phyloP scores from a whole-genome alignment of 495 filamentous ascomycete species.

The Astrothelium macrocarpum region DNA sequence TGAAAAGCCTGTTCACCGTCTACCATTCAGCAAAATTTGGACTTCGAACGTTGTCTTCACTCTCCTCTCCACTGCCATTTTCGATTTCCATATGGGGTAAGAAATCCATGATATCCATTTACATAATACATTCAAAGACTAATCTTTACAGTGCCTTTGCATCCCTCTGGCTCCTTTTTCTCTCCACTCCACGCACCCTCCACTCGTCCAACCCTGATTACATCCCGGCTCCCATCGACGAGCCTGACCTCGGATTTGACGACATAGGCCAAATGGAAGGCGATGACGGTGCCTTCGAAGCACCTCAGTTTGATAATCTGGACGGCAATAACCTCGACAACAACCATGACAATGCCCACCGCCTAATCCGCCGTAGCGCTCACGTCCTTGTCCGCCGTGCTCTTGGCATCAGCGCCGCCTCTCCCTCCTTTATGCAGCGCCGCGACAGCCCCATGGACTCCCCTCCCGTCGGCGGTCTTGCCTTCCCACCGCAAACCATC shows the following conservation, averaged over 20 bases:
- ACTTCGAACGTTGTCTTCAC: conserved; percentile 27
- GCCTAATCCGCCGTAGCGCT: not conserved
- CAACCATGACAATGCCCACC: not conserved
- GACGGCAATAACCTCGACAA: not conserved
- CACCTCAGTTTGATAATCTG: not conserved
- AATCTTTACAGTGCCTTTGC: conserved; percentile 19
- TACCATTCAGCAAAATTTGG: conserved; percentile 27
- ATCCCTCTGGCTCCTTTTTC: conserved; percentile 27
- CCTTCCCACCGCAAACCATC: conserved; percentile 24
- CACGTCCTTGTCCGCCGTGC: not conserved
- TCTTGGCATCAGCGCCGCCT: not conserved
- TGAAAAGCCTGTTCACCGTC: conserved; percentile 9
- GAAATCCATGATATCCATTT: not conserved
- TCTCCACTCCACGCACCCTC: conserved; percentile 20
- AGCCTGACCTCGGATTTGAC: not conserved
- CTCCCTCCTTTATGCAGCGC: not conserved
- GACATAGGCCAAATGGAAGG: conserved; percentile 8
- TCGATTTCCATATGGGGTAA: conserved; percentile 29
- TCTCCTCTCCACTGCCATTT: conserved; percentile 24
- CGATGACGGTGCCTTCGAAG: not conserved
- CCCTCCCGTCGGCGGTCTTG: conserved; percentile 17
- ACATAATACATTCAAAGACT: not conserved
- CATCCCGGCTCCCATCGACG: conserved; percentile 10
- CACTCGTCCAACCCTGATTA: conserved; percentile 8
- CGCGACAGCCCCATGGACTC: not conserved